These are phyloP conservation scores for Kodamaea nitidulidarum DNA, from an alignment of 805 yeast species.

Conservation along the genomic window DNA sequence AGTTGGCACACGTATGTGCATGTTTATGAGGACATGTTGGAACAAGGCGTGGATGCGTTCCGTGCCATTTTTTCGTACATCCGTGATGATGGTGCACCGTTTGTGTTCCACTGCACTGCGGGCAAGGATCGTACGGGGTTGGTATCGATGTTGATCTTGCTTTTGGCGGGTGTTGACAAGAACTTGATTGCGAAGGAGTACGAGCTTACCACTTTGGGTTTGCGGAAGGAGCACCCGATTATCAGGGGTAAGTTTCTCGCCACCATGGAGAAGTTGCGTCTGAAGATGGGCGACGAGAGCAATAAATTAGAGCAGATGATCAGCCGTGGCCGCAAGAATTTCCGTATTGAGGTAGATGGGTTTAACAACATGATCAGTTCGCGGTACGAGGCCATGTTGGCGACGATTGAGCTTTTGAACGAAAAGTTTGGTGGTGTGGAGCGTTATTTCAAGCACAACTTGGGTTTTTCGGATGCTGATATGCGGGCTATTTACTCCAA, in stretches of 20 bases:
- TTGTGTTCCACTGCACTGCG: conserved; percentile 76
- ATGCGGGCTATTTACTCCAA: conserved; percentile 15
- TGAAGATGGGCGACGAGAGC: conserved; percentile 20
- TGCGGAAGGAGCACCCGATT: conserved; percentile 44
- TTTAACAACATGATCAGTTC: conserved; percentile 59
- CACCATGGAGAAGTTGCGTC: conserved; percentile 28
- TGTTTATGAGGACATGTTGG: conserved; percentile 59
- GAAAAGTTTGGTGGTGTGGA: conserved; percentile 52
- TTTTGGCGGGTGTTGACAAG: conserved; percentile 61
- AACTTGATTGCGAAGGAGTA: conserved; percentile 70
- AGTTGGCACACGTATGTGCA: conserved; percentile 60
- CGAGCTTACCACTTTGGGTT: conserved; percentile 67
- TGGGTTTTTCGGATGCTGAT: conserved; percentile 25
- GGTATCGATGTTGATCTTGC: conserved; percentile 60
- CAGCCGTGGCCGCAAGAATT: conserved; percentile 36
- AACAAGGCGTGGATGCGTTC: conserved; percentile 46
- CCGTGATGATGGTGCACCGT: conserved; percentile 46
- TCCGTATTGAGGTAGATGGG: conserved; percentile 48
- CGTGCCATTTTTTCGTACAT: conserved; percentile 50
- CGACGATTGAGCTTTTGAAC: conserved; percentile 52
- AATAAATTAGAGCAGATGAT: conserved; percentile 21
- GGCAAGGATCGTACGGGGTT: conserved; percentile 88
- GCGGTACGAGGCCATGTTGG: conserved; percentile 65
- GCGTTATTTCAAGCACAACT: conserved; percentile 39
- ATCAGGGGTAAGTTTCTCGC: conserved; percentile 33